phyloP scores from a whole-genome alignment of 2,329 filamentous ascomycete genomes.

The Fusarium sarcochroum region DNA sequence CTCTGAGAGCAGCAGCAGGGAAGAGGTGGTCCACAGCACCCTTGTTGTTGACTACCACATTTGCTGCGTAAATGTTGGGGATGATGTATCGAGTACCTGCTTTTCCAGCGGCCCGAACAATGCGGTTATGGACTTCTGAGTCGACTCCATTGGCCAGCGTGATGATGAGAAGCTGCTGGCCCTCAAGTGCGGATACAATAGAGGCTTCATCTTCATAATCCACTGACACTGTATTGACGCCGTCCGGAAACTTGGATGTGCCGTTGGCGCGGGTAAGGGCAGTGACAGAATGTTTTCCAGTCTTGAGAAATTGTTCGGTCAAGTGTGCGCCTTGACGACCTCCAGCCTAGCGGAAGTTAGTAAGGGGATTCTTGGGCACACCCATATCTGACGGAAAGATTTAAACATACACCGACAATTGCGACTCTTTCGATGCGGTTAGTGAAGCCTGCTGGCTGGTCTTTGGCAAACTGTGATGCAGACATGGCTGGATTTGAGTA shows the following conservation, averaged over 20 bases:
- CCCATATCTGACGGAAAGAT: fast-evolving
- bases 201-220: slow-evolving; percentile 58
- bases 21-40: neutral
- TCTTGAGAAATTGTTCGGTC: slow-evolving; percentile 57
- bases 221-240: slow-evolving; percentile 57
- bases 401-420: slow-evolving; percentile 58
- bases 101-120: slow-evolving; percentile 62
- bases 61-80: slow-evolving; percentile 58
- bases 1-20: neutral
- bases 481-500: neutral
- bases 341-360: slow-evolving; percentile 50
- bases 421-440: slow-evolving; percentile 50
- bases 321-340: slow-evolving; percentile 55
- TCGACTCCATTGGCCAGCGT: slow-evolving; percentile 57
- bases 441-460: slow-evolving; percentile 8
- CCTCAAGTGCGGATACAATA: slow-evolving; percentile 62
- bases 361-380: fast-evolving
- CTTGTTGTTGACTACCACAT: slow-evolving; percentile 42
- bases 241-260: slow-evolving; percentile 55
- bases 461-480: neutral
- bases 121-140: slow-evolving; percentile 56
- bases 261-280: slow-evolving; percentile 62
- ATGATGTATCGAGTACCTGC: slow-evolving; percentile 63
- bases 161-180: slow-evolving; percentile 66
- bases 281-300: slow-evolving; percentile 64